Base-by-base conservation (phyloP, 176 grass and related monocot species). In the Chloris gayana region DNA sequence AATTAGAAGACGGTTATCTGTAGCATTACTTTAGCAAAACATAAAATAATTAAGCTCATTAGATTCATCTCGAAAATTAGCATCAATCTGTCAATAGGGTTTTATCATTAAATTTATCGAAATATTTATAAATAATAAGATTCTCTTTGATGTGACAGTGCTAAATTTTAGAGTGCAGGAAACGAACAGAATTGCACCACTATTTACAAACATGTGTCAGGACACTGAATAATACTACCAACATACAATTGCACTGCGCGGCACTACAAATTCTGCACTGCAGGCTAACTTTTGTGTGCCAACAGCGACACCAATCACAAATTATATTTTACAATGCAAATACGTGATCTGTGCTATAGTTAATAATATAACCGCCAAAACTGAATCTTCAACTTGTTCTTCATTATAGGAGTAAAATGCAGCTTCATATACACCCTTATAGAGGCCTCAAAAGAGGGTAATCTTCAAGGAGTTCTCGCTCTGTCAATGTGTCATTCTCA, bases 401-500 rank as follows among this genome's bases (percentile, higher is more conserved):
- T 63, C 76, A 81, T 25, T 25, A 91, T 30, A 95, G 72, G 61
- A 86, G 1, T 13, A 67, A 67, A 26, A 37, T 56, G 63, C 18
- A 58, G 69, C 67, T 5, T 54, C 8, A 32, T 74, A 3, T 37
- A 2, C 11, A 3, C n/a, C 25, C 37, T 84, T 71, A 99, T 64
- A 99, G 82, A 60, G 96, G 96, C 80, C 92, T 91, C 77, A 99
- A 80, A 27, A 99, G 86, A 4, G 91, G 82, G 64, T 99, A 99
- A 78, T 99, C 93, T 86, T 99, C 96, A 19, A 99, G 87, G 15
- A 99, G 89, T 62, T 99, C 96, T 26, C 85, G 67, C 83, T 95
- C 96, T 25, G 93, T 93, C 63, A 99, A 86, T 17, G 96, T 91
- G 82, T 95, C 96, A 10, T 87, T 89, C 75, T 99, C 93, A 39